A percentile compares a stretch with the other conserved stretches of the same genome.
phyloP scores from a whole-genome alignment of 768 basidiomycete genomes.

The Russula olivacea region DNA sequence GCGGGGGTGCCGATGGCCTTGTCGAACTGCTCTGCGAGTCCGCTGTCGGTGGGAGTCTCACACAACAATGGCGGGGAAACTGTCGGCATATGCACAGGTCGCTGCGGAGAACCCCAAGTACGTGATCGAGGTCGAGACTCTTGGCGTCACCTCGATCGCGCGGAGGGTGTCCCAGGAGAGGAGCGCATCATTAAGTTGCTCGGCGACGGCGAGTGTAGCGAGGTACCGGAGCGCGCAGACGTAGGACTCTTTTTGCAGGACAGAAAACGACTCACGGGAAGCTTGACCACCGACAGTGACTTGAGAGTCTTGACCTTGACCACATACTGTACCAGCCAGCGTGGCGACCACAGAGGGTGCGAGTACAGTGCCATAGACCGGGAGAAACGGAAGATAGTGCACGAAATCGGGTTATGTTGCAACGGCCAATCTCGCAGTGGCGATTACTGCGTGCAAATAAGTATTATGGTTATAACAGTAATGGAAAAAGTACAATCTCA shows the following conservation, averaged over 20 bases:
- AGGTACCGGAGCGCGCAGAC: conserved; percentile 61
- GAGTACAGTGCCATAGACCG: too few species aligned
- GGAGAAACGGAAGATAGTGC: too few species aligned
- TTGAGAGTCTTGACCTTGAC: too few species aligned
- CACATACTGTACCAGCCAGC: too few species aligned
- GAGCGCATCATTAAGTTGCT: conserved; percentile 69
- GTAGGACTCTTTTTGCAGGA: too few species aligned
- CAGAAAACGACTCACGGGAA: too few species aligned
- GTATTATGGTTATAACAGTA: too few species aligned
- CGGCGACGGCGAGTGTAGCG: conserved; percentile 64
- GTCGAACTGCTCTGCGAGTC: conserved; percentile 57
- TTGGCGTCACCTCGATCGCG: not conserved
- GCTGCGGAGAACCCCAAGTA: not conserved
- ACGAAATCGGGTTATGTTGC: too few species aligned
- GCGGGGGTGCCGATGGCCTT: conserved; percentile 41
- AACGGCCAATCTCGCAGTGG: too few species aligned
- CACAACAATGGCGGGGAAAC: conserved; percentile 38
- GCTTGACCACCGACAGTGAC: too few species aligned
- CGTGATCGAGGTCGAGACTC: not conserved
- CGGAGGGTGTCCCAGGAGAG: conserved; percentile 36
- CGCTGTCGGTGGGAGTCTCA: conserved; percentile 56
- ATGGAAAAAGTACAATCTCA: not conserved
- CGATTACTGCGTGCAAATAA: too few species aligned
- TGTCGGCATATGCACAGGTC: not conserved
- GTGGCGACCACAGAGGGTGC: too few species aligned